Evolutionary conservation across 352 stramenopile species (phyloP).

Genomic region (Phytophthora litchii): DNA sequence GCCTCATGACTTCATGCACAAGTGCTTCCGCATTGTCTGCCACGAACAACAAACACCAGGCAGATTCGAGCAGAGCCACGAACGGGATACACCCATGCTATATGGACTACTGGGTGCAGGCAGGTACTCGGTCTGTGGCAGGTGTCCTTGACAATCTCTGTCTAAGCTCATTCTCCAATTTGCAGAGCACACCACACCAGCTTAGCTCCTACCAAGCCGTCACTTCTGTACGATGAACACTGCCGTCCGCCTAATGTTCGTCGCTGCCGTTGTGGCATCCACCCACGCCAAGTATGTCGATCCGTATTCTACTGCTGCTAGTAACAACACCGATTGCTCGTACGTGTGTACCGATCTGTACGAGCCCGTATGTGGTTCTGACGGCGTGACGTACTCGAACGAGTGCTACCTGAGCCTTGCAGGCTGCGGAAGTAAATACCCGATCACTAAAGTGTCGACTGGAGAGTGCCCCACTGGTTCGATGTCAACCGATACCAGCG

Average conservation of each 20-base stretch:
- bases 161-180: constrained; percentile 24
- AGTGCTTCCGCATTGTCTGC: background rate
- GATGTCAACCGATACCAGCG: background rate
- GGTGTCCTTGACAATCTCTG: background rate
- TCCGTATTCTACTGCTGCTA: constrained; percentile 5
- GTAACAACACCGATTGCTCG: constrained; percentile 14
- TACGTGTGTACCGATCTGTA: constrained; percentile 9
- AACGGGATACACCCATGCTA: constrained; percentile 4
- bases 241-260: background rate
- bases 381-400: constrained; percentile 24
- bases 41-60: constrained; percentile 20
- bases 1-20: background rate
- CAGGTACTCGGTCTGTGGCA: no score
- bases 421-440: constrained; percentile 1
- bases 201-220: no score
- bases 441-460: constrained; percentile 4
- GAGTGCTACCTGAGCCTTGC: constrained; percentile 12
- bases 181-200: constrained; percentile 1
- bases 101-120: no score
- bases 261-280: constrained; percentile 4
- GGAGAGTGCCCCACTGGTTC: constrained; percentile 2
- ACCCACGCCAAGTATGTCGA: background rate
- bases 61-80: constrained; percentile 9
- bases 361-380: constrained; percentile 18
- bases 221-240: constrained; percentile 6